These are phyloP conservation scores for Melampsora americana DNA, from an alignment of 1,284 basidiomycete species.

Conservation along the genomic window DNA sequence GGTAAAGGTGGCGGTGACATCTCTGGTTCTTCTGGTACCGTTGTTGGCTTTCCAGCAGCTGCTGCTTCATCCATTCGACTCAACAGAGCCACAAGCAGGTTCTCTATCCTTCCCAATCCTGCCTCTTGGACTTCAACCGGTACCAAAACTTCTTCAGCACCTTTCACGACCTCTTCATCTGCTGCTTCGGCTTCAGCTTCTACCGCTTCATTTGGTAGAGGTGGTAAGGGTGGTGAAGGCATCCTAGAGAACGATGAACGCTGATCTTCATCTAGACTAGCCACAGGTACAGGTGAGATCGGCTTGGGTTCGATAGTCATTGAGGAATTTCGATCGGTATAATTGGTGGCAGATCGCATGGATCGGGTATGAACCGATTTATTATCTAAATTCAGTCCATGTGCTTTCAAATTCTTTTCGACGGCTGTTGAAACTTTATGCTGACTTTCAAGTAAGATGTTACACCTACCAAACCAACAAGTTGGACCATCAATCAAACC, in stretches of 20 bases:
- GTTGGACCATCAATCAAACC: neutral
- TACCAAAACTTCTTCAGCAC: constrained; percentile 6
- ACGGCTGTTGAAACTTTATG: constrained; percentile 46
- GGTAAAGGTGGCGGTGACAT: constrained; percentile 16
- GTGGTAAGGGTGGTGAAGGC: constrained; percentile 29
- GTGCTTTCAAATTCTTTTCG: constrained; percentile 43
- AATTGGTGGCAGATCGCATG: constrained; percentile 21
- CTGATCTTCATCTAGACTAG: constrained; percentile 19
- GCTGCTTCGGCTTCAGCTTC: neutral
- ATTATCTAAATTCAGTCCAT: constrained; percentile 37
- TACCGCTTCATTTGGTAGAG: constrained; percentile 12
- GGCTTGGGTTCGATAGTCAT: neutral
- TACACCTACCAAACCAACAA: constrained; percentile 24
- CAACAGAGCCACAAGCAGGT: constrained; percentile 40
- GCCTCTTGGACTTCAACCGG: constrained; percentile 42
- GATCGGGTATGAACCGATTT: constrained; percentile 38
- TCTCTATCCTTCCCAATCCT: constrained; percentile 39
- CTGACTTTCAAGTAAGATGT: constrained; percentile 45
- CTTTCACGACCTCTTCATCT: neutral
- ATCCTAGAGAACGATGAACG: neutral
- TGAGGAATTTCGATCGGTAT: constrained; percentile 18
- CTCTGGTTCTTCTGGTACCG: constrained; percentile 19
- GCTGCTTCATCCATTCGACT: constrained; percentile 39
- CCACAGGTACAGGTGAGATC: constrained; percentile 23
- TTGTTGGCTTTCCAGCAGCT: constrained; percentile 8